A percentile compares a stretch with the other conserved stretches of the same genome.
Conservation (phyloP, 2,329 filamentous ascomycete genomes). For the Dendrostoma leiphaemia region DNA sequence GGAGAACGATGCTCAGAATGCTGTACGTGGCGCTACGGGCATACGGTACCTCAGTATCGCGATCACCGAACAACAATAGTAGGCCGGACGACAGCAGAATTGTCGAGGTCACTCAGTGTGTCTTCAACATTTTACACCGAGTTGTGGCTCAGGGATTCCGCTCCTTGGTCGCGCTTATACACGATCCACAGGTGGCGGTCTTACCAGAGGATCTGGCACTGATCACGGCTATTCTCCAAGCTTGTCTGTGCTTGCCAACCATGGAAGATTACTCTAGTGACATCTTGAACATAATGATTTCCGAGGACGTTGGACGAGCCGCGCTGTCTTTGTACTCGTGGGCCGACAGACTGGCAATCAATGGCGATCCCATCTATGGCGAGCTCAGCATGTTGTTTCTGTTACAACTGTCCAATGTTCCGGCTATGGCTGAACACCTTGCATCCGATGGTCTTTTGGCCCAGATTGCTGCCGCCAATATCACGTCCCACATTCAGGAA, state of each 20-base stretch:
- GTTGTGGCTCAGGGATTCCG: slow-evolving; percentile 82
- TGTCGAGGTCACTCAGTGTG: slow-evolving; percentile 53
- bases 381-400: slow-evolving; percentile 89
- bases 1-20: slow-evolving; percentile 78
- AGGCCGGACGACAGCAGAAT: slow-evolving; percentile 31
- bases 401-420: slow-evolving; percentile 80
- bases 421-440: slow-evolving; percentile 81
- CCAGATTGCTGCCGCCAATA: slow-evolving; percentile 74
- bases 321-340: slow-evolving; percentile 89
- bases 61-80: slow-evolving; percentile 27
- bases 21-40: slow-evolving; percentile 79
- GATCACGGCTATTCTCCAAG: slow-evolving; percentile 84
- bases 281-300: slow-evolving; percentile 67
- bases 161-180: slow-evolving; percentile 75
- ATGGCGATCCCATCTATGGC: slow-evolving; percentile 86
- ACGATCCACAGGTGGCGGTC: slow-evolving; percentile 66
- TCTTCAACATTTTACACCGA: slow-evolving; percentile 77
- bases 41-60: slow-evolving; percentile 44
- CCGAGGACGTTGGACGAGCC: slow-evolving; percentile 73
- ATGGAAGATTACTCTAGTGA: slow-evolving; percentile 70
- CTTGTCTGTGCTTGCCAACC: slow-evolving; percentile 74
- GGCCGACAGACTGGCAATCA: slow-evolving; percentile 77
- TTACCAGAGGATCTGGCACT: slow-evolving; percentile 81
- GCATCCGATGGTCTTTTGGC: slow-evolving; percentile 82
- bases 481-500: slow-evolving; percentile 75